Percentiles rank a stretch among this genome's conserved stretches.
phyloP scores from a whole-genome alignment of 2,329 filamentous ascomycete species.

The Beauveria medogensis region DNA sequence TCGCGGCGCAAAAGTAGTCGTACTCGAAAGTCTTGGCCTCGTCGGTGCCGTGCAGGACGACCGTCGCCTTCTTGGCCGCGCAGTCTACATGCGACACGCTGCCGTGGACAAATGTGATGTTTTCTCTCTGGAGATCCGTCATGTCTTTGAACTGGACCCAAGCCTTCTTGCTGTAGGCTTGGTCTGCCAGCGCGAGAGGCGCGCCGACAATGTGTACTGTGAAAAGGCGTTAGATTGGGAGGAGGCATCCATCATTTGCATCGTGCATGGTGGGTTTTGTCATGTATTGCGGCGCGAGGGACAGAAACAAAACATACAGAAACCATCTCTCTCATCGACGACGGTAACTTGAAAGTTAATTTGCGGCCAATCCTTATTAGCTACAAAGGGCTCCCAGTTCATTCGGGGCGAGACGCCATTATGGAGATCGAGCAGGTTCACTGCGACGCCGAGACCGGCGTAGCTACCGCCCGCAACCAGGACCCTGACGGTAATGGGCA shows the following conservation, averaged over 20 bases:
- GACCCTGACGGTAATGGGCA: background rate
- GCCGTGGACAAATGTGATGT: slow-evolving; percentile 1
- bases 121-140: slow-evolving; percentile 47
- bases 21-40: slow-evolving; percentile 41
- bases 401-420: slow-evolving; percentile 45
- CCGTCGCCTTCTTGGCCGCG: slow-evolving; percentile 48
- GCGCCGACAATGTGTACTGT: slow-evolving; percentile 11
- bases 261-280: too few relatives aligned
- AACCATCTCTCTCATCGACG: slow-evolving; percentile 71
- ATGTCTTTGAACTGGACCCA: slow-evolving; percentile 65
- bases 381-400: slow-evolving; percentile 25
- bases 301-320: slow-evolving; percentile 45
- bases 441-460: slow-evolving; percentile 55
- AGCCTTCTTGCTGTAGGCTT: slow-evolving; percentile 52
- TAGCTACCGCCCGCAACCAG: slow-evolving; percentile 50
- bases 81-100: slow-evolving; percentile 43
- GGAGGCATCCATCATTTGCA: background rate
- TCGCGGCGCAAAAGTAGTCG: slow-evolving; percentile 65
- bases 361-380: slow-evolving; percentile 34
- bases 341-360: slow-evolving; percentile 62
- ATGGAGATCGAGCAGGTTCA: slow-evolving; percentile 61
- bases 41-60: slow-evolving; percentile 41
- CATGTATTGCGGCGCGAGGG: too few relatives aligned
- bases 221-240: background rate
- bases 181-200: background rate